phyloP scores from a whole-genome alignment of 805 yeast genomes.

The Wickerhamiella qilinensis region DNA sequence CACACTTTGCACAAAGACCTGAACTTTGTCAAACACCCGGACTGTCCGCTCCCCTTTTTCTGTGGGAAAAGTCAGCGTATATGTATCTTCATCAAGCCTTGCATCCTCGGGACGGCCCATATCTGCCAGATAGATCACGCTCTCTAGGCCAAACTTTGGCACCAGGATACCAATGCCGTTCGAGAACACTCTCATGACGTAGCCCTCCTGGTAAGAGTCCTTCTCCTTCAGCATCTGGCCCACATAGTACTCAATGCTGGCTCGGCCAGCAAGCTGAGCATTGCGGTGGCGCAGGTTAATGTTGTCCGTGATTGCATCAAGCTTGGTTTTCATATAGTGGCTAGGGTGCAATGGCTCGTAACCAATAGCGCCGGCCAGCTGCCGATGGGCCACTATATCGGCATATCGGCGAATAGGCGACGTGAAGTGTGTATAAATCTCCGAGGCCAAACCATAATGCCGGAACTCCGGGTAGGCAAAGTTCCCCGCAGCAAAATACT shows the following conservation, averaged over 20 bases:
- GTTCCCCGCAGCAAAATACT: conserved; percentile 84
- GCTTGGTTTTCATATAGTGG: conserved; percentile 76
- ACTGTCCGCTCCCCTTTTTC: conserved; percentile 29
- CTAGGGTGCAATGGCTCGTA: conserved; percentile 69
- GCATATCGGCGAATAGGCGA: conserved; percentile 97
- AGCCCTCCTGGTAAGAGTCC: conserved; percentile 72
- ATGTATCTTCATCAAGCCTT: conserved; percentile 62
- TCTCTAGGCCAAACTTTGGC: conserved; percentile 92
- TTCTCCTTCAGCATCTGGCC: conserved; percentile 92
- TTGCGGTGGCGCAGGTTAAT: conserved; percentile 90
- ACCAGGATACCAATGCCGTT: conserved; percentile 92
- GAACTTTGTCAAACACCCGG: conserved; percentile 70
- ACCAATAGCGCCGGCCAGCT: conserved; percentile 93
- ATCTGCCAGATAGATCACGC: conserved; percentile 68
- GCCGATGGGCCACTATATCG: conserved; percentile 95
- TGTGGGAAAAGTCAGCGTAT: conserved; percentile 40
- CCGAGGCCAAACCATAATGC: conserved; percentile 95
- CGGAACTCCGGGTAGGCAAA: conserved; percentile 80
- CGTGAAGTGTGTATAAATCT: conserved; percentile 94
- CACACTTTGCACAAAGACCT: conserved; percentile 66
- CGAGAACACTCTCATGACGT: conserved; percentile 77
- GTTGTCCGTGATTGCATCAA: conserved; percentile 77
- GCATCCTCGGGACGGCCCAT: conserved; percentile 46
- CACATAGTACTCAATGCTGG: conserved; percentile 92
- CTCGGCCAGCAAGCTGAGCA: conserved; percentile 98